A percentile compares a stretch with the other conserved stretches of the same genome.
Conservation (phyloP, 768 basidiomycete genomes). For the Amanita pseudoporphyria region DNA sequence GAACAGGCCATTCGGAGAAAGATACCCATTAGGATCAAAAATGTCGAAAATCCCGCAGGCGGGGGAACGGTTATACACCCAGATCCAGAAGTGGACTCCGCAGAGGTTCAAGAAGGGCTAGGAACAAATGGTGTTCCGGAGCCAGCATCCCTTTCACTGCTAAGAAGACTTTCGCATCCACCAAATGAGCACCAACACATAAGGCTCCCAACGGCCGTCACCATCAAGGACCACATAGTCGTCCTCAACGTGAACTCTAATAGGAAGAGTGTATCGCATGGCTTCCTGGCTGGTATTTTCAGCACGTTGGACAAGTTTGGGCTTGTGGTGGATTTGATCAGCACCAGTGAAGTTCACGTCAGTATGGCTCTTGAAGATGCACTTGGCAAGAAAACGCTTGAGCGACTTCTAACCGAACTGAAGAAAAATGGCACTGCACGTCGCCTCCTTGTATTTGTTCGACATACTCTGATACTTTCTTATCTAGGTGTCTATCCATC, state of each 20-base stretch:
- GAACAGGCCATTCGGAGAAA: slow-evolving; percentile 85
- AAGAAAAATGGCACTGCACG: slow-evolving; percentile 72
- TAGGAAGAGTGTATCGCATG: slow-evolving; percentile 92
- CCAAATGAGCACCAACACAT: slow-evolving; percentile 30
- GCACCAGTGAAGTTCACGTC: slow-evolving; percentile 95
- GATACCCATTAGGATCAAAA: slow-evolving; percentile 97
- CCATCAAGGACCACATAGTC: slow-evolving; percentile 92
- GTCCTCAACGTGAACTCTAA: slow-evolving; percentile 95
- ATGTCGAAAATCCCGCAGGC: slow-evolving; percentile 88
- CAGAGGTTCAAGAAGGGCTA: slow-evolving; percentile 16
- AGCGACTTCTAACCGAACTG: slow-evolving; percentile 70
- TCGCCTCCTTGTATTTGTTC: slow-evolving; percentile 7
- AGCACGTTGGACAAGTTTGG: slow-evolving; percentile 84
- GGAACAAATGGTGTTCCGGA: slow-evolving; percentile 22
- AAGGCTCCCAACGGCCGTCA: slow-evolving; percentile 85
- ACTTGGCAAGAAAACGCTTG: slow-evolving; percentile 52
- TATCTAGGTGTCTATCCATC: slow-evolving; percentile 64
- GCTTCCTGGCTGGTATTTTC: slow-evolving; percentile 93
- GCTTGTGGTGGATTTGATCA: slow-evolving; percentile 94
- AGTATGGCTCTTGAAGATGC: slow-evolving; percentile 94
- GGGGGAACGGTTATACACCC: slow-evolving; percentile 92
- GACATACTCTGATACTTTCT: not conserved
- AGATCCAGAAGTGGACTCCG: slow-evolving; percentile 41
- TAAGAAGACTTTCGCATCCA: slow-evolving; percentile 22
- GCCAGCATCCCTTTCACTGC: slow-evolving; percentile 23